A percentile compares a stretch with the other conserved stretches of the same genome.
Evolutionary conservation across 2,329 filamentous ascomycete species (phyloP).

Genomic region (Zymoseptoria passerinii): DNA sequence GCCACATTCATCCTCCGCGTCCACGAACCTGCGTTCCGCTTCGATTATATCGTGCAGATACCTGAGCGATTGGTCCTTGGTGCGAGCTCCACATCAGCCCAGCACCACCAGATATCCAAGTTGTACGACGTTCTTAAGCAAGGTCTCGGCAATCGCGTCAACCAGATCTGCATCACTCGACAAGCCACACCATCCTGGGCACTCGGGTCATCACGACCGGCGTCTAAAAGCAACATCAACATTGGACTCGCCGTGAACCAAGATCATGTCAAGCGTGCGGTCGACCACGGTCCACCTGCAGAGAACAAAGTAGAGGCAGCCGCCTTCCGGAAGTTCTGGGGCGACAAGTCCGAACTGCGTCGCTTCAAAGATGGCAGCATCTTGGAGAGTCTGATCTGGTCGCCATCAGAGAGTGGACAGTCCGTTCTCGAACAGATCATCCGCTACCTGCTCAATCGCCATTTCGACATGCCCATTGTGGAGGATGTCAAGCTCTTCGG

Average conservation of each 20-base stretch:
- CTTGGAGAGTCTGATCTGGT: slow-evolving; percentile 84
- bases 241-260: slow-evolving; percentile 67
- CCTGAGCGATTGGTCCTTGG: not conserved
- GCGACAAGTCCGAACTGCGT: slow-evolving; percentile 81
- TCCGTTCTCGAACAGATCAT: slow-evolving; percentile 75
- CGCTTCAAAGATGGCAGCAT: slow-evolving; percentile 95
- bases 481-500: slow-evolving; percentile 36
- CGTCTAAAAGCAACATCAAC: slow-evolving; percentile 38
- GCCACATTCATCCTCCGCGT: slow-evolving; percentile 66
- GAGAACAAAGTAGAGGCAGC: slow-evolving; percentile 78
- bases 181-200: slow-evolving; percentile 28
- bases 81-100: slow-evolving; percentile 1
- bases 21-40: slow-evolving; percentile 44
- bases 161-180: slow-evolving; percentile 49
- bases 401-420: slow-evolving; percentile 44
- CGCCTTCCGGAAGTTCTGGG: slow-evolving; percentile 86
- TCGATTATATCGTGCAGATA: slow-evolving; percentile 45
- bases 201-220: slow-evolving; percentile 25
- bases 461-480: slow-evolving; percentile 55
- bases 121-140: slow-evolving; percentile 58
- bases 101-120: slow-evolving; percentile 32
- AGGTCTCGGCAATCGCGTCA: slow-evolving; percentile 68
- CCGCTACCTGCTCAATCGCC: slow-evolving; percentile 59
- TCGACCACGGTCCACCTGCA: slow-evolving; percentile 80
- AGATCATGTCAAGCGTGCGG: slow-evolving; percentile 60